Base-by-base conservation (phyloP, 352 stramenopile genomes). In the Phytophthora cactorum region DNA sequence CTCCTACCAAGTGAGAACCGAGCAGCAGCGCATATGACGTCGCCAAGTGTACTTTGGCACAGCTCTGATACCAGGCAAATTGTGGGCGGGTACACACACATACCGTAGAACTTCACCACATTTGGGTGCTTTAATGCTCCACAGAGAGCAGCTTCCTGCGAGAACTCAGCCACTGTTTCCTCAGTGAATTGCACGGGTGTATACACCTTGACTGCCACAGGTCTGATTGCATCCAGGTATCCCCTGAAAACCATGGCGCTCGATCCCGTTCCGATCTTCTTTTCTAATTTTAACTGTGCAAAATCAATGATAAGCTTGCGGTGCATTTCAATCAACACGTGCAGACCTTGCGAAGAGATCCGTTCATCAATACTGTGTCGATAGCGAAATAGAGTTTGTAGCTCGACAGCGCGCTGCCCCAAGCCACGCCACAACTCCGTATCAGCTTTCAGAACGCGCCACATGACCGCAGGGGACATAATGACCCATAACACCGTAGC, bases 301-400 rank as follows among this genome's bases (percentile, higher is more conserved):
- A 93, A 95, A 60, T 95, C 85, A 25, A 95, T 88, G 36, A 92
- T 86, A 50, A 84, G 78, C 52, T 88, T 86, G 29, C 79, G 80
- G 46, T 92, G 74, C 78, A 89, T 89, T 55, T 92, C 77, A 50
- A 88, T 84, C 5, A 93, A 66, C 52, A 92, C 70, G 55, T 90
- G 79, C 17, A 93, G 73, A 3, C 88, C 79, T 28, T 82, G 65
- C 0, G 71, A 75, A 27, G 71, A 78, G 29, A 75, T 63, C 32
- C 65, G 66, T 36, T 78, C 71, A 39, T 75, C 52, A 17, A 75
- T 63, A 34, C 70, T 73, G 34, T 75, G 60, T 28, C 58, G 59
- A 34, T 81, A 52, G 5, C 50, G 61, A 46, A 78, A 78, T 10
- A 77, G 44, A 2, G 49, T 57, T 41, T 77, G 70, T 10, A 76